phyloP scores from a whole-genome alignment of 768 basidiomycete species.

The Hirschioporus abietinus region DNA sequence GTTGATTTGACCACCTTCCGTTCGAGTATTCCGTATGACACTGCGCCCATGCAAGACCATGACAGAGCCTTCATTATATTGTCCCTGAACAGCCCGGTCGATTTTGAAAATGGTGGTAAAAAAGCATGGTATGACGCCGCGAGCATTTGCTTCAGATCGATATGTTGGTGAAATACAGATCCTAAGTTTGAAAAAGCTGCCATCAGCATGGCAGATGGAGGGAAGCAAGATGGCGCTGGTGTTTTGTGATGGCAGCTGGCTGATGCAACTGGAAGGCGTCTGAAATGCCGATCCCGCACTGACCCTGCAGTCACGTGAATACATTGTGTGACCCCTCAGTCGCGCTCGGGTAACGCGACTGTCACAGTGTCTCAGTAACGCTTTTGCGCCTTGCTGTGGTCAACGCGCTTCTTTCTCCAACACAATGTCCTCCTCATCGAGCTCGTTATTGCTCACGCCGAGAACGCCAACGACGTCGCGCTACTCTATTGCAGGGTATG shows the following conservation, averaged over 20 bases:
- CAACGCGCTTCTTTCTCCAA: background rate
- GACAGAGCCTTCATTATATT: background rate
- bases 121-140: background rate
- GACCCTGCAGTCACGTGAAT: background rate
- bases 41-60: background rate
- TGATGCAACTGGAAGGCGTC: background rate
- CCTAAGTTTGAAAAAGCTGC: background rate
- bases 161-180: background rate
- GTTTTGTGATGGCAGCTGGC: background rate
- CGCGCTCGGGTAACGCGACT: background rate
- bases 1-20: background rate
- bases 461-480: constrained; percentile 32
- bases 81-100: background rate
- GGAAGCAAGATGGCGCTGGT: background rate
- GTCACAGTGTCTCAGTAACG: background rate
- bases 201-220: background rate
- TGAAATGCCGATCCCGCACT: background rate
- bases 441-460: constrained; percentile 24
- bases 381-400: background rate
- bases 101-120: background rate
- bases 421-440: constrained; percentile 16
- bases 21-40: background rate
- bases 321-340: background rate
- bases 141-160: background rate
- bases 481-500: constrained; percentile 24